Conservation (phyloP, 371 early-diverging fungal genomes). For the Mucor mucedo region DNA sequence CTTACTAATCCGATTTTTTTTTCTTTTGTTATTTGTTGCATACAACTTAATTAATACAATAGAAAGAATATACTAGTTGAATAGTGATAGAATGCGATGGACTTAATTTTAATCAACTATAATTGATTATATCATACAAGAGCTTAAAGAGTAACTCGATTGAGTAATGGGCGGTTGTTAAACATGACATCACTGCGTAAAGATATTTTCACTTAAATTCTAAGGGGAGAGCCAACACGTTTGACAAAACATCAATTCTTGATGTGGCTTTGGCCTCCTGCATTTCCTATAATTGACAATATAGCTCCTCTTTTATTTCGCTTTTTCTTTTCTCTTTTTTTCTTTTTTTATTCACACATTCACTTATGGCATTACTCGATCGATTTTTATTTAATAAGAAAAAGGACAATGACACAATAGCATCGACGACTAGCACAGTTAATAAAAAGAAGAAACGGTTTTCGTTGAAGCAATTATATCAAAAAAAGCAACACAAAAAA, state of each 20-base stretch:
- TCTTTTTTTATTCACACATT: not conserved
- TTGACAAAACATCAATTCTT: conserved; percentile 4
- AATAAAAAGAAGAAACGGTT: not conserved
- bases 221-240: not conserved
- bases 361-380: conserved; percentile 9
- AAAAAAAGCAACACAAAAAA: conserved; percentile 1
- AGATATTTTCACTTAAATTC: not conserved
- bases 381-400: conserved; percentile 10
- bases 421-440: not conserved
- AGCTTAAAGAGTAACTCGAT: no score
- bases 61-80: no score
- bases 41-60: no score
- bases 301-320: conserved; percentile 1
- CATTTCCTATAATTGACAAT: conserved; percentile 11
- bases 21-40: no score
- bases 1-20: no score
- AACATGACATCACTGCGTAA: not conserved
- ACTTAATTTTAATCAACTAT: no score
- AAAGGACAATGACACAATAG: not conserved
- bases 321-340: not conserved
- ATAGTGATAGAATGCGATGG: no score
- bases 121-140: no score
- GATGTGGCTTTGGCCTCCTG: conserved; percentile 4
- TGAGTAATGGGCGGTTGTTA: not conserved
- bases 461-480: not conserved